These are phyloP conservation scores for Trichoderma harzianum DNA, from an alignment of 2,329 filamentous ascomycete genomes.

Conservation along the genomic window DNA sequence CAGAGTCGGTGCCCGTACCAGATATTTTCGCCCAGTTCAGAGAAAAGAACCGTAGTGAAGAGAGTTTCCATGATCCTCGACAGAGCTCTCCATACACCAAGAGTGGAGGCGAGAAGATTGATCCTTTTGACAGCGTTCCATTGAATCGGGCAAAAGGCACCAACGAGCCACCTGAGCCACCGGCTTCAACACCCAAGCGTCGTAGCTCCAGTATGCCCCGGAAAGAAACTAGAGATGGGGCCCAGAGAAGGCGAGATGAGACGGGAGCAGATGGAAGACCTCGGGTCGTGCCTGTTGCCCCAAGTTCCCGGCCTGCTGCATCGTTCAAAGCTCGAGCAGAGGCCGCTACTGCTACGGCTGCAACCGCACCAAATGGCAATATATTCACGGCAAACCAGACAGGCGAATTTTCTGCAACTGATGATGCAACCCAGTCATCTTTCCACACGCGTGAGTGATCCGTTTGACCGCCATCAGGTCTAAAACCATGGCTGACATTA, in stretches of 20 bases:
- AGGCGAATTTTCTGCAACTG: background rate
- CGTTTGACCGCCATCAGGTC: background rate
- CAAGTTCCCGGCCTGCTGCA: constrained; percentile 7
- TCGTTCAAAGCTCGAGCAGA: constrained; percentile 15
- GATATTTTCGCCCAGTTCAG: constrained; percentile 50
- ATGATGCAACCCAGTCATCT: background rate
- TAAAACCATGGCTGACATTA: background rate
- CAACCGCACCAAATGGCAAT: background rate
- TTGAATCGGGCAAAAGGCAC: constrained; percentile 47
- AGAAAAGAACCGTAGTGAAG: constrained; percentile 25
- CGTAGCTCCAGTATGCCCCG: constrained; percentile 33
- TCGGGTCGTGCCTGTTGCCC: background rate
- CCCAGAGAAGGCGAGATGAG: background rate
- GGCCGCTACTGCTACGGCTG: background rate
- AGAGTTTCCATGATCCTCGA: constrained; percentile 45
- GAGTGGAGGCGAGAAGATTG: constrained; percentile 56
- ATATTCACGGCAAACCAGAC: background rate
- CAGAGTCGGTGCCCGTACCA: constrained; percentile 25
- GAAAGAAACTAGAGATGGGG: constrained; percentile 22
- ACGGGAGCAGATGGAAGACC: background rate
- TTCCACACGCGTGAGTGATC: background rate
- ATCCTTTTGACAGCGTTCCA: constrained; percentile 49
- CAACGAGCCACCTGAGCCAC: constrained; percentile 27
- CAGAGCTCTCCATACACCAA: constrained; percentile 56
- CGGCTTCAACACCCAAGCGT: constrained; percentile 25